phyloP scores from a whole-genome alignment of 306 rosid species.

The Senna siamea region DNA sequence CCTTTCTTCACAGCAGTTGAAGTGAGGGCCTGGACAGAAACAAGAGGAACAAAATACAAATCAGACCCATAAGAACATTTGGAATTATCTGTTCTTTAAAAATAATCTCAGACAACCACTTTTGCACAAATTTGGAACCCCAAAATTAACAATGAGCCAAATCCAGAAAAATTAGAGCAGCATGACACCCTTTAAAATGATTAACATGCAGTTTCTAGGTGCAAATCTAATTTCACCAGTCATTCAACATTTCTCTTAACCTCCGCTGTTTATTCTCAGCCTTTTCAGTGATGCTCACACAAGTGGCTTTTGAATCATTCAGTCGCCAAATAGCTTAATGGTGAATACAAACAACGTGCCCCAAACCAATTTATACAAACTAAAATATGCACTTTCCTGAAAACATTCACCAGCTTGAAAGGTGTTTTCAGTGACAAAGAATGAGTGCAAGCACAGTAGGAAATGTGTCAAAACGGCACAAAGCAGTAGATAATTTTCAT shows the following conservation, averaged over 20 bases:
- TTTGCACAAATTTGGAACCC: neutral
- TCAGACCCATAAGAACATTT: constrained; percentile 23
- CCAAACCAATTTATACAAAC: neutral
- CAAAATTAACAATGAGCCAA: constrained; percentile 3
- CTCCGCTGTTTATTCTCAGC: constrained; percentile 4
- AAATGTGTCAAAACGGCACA: constrained; percentile 6
- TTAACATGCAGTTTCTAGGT: neutral
- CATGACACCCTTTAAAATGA: constrained; percentile 13
- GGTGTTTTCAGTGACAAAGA: neutral
- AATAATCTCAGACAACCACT: neutral
- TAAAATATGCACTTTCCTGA: constrained; percentile 1
- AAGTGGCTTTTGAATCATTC: neutral
- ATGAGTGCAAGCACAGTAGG: neutral
- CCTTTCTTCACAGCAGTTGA: constrained; percentile 92
- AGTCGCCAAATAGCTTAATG: constrained; percentile 15
- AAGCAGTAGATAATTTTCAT: neutral
- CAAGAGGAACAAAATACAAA: neutral
- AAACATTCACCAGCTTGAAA: neutral
- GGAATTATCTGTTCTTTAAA: constrained; percentile 21
- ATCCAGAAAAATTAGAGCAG: constrained; percentile 19
- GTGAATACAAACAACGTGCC: constrained; percentile 7
- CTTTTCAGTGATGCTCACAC: neutral
- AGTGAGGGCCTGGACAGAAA: constrained; percentile 71
- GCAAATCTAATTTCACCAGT: constrained; percentile 26
- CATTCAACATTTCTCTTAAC: constrained; percentile 1